Evolutionary conservation across 176 grass and related monocot genomes (phyloP), one percentile per base, ranked within the genome.

Genomic region (Juncus inflexus): DNA sequence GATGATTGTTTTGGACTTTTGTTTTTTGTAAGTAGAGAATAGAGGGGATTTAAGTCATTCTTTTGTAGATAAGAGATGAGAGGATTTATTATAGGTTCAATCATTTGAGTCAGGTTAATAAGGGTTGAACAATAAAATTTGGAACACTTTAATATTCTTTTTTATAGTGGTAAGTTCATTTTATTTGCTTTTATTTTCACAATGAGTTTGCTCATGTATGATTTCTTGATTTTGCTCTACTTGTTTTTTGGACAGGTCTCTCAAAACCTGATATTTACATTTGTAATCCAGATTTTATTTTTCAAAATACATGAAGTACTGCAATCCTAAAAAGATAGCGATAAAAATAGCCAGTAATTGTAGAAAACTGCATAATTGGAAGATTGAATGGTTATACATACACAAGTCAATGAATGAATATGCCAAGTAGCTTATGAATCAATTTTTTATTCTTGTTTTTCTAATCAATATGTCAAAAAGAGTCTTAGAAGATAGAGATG

Each of bases 51-150:
- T 37, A 87, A 64, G 81, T 70, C 60, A 99, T 92, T 99, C 83
- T 86, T 96, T 92, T 92, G 85, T 99, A 92, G 65, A 92, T 90
- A 92, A 53, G 82, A 66, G 70, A 47, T 47, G 43, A 47, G 68
- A 86, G 75, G 52, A 69, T 75, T 28, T 28, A 28, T 28, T 45
- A 70, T 70, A 70, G 67, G 9, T 53, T 75, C 51, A 52, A 28
- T 75, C n/a, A 50, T 58, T 55, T 3, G 45, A 15, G 15, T 72
- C 15, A 79, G 67, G 74, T 73, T 69, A 83, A 86, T 69, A 83
- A 86, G 57, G 69, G 43, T 47, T 47, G 43, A 74, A 61, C 7
- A 65, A 9, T 56, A 43, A 67, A 59, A 61, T 65, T 78, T 64
- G 38, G 3, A 43, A 35, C 65, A 36, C 39, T 56, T 36, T 56